Evolutionary conservation across 2,329 filamentous ascomycete genomes (phyloP).

Genomic region (Beauveria sp.): DNA sequence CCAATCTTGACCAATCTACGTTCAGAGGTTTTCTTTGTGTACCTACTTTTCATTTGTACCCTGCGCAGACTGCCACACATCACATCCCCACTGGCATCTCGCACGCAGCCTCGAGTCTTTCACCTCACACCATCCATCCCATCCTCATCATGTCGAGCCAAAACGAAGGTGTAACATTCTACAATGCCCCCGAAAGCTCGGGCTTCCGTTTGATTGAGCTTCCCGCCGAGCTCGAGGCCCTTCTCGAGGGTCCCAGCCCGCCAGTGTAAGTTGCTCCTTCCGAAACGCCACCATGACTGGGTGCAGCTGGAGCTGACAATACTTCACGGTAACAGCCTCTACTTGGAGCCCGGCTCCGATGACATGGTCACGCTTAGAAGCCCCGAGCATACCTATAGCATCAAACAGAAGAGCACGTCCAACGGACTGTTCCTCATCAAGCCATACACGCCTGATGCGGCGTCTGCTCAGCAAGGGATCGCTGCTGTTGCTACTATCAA

Average conservation of each 20-base stretch:
- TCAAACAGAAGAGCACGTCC: constrained; percentile 61
- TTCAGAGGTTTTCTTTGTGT: no score
- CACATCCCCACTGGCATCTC: neutral
- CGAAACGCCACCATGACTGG: neutral
- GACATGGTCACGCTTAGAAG: constrained; percentile 44
- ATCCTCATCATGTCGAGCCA: constrained; percentile 37
- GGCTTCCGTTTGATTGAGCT: constrained; percentile 57
- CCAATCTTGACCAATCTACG: neutral
- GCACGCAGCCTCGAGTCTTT: neutral
- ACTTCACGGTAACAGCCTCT: constrained; percentile 29
- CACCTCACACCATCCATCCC: neutral
- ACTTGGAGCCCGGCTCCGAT: constrained; percentile 38
- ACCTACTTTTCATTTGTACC: neutral
- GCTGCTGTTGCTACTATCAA: constrained; percentile 48
- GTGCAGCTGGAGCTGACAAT: neutral
- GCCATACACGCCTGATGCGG: constrained; percentile 17
- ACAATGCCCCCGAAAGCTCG: constrained; percentile 38
- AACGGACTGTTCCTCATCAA: constrained; percentile 54
- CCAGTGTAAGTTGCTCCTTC: constrained; percentile 37
- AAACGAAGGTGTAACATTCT: constrained; percentile 40
- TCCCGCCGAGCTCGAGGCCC: constrained; percentile 47
- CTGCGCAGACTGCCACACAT: neutral
- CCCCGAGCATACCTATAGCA: constrained; percentile 44
- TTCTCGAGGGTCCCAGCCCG: constrained; percentile 46
- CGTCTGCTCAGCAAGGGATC: constrained; percentile 29